These are phyloP conservation scores for Eucalyptus brandiana DNA, from an alignment of 345 rosid species.

Conservation along the genomic window DNA sequence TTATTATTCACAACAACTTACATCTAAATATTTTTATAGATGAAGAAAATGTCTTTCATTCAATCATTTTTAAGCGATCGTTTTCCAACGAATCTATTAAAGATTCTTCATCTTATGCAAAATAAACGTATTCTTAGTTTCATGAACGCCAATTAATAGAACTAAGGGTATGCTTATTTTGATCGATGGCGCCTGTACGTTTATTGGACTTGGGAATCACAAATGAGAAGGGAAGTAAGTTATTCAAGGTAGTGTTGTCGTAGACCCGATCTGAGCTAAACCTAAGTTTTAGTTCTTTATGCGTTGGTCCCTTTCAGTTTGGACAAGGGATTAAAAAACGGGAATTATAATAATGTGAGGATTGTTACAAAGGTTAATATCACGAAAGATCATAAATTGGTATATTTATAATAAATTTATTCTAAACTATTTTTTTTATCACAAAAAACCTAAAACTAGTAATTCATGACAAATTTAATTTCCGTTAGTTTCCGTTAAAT, in stretches of 20 bases:
- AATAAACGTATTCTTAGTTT: not conserved
- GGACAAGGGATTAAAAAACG: too few species aligned
- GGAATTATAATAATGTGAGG: not conserved
- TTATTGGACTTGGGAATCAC: too few species aligned
- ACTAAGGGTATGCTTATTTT: too few species aligned
- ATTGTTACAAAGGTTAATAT: not conserved
- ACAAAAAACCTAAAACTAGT: rapidly evolving
- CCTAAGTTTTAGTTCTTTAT: too few species aligned
- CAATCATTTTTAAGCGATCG: rapidly evolving
- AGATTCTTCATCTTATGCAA: not conserved
- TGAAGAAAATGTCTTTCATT: not conserved
- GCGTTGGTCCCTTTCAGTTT: too few species aligned
- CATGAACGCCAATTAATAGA: too few species aligned
- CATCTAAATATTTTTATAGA: not conserved
- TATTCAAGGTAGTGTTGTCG: too few species aligned
- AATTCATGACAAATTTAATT: rapidly evolving
- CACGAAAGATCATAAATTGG: rapidly evolving
- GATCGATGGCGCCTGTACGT: rapidly evolving
- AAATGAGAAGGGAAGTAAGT: too few species aligned
- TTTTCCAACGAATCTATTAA: rapidly evolving
- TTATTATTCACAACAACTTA: not conserved
- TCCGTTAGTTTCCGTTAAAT: rapidly evolving
- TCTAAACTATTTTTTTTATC: too few species aligned
- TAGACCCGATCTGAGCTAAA: too few species aligned
- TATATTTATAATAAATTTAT: too few species aligned